phyloP scores from a whole-genome alignment of 352 stramenopile genomes.

The Globisporangium irregulare region DNA sequence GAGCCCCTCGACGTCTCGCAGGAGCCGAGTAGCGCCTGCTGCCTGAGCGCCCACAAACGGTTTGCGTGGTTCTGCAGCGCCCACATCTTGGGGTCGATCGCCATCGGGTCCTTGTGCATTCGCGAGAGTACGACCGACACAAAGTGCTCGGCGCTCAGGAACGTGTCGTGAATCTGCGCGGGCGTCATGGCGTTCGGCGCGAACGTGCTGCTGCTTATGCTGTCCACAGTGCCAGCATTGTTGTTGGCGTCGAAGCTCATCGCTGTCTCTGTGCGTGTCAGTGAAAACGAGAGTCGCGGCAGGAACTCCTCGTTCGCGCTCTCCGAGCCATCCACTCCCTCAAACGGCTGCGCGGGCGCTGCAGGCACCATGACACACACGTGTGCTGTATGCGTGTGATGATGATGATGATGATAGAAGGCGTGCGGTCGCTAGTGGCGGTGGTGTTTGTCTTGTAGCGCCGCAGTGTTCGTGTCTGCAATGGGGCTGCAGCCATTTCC shows the following conservation, averaged over 20 bases:
- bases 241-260: neutral
- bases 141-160: conserved; percentile 44
- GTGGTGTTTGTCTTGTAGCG: no score
- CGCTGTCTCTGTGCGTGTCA: conserved; percentile 13
- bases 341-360: neutral
- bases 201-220: neutral
- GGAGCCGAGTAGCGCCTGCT: conserved; percentile 56
- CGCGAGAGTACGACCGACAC: conserved; percentile 53
- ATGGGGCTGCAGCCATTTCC: conserved; percentile 1
- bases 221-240: neutral
- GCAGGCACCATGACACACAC: neutral
- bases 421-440: neutral
- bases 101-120: conserved; percentile 45
- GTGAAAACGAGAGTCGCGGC: conserved; percentile 9
- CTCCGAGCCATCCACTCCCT: neutral
- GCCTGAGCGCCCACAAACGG: conserved; percentile 50
- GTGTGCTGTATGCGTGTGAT: neutral
- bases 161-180: conserved; percentile 18
- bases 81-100: conserved; percentile 46
- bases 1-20: conserved; percentile 54
- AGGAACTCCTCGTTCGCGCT: conserved; percentile 5
- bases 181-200: neutral
- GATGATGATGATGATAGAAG: neutral
- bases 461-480: neutral
- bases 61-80: conserved; percentile 39